These are phyloP conservation scores for Arthroderma sp. DNA, from an alignment of 2,329 filamentous ascomycete species.

Conservation along the genomic window DNA sequence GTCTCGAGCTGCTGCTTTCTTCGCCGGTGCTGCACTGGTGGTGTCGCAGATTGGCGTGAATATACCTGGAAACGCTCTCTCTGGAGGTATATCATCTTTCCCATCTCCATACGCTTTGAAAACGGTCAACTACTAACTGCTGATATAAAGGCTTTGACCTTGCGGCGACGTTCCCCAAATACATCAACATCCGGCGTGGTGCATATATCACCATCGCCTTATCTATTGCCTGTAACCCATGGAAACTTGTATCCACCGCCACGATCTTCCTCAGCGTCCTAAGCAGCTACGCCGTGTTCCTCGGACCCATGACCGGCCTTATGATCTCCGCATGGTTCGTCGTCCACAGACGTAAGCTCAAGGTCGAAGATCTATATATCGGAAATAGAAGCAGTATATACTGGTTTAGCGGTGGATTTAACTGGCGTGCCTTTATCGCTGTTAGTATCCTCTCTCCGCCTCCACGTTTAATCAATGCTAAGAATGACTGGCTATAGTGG, in stretches of 20 bases:
- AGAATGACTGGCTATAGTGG: slow-evolving; percentile 6
- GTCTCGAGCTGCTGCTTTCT: slow-evolving; percentile 37
- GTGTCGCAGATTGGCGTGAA: slow-evolving; percentile 38
- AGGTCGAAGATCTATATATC: slow-evolving; percentile 36
- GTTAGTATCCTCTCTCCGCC: neutral
- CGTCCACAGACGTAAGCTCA: slow-evolving; percentile 30
- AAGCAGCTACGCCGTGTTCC: slow-evolving; percentile 36
- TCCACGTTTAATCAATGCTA: neutral
- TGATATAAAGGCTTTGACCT: slow-evolving; percentile 42
- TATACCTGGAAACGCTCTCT: slow-evolving; percentile 33
- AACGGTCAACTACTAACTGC: neutral
- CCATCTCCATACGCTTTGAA: neutral
- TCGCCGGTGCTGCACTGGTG: slow-evolving; percentile 36
- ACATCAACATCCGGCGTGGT: slow-evolving; percentile 46
- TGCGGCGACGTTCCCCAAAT: slow-evolving; percentile 41
- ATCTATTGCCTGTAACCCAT: slow-evolving; percentile 30
- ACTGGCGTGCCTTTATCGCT: slow-evolving; percentile 33
- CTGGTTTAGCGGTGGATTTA: slow-evolving; percentile 34
- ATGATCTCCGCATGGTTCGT: slow-evolving; percentile 26
- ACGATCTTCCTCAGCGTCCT: slow-evolving; percentile 39
- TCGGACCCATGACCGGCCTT: slow-evolving; percentile 32
- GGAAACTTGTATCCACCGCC: slow-evolving; percentile 40
- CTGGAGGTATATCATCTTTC: slow-evolving; percentile 20
- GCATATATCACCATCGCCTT: slow-evolving; percentile 30
- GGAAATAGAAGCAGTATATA: slow-evolving; percentile 30